phyloP scores from a whole-genome alignment of 345 rosid genomes.

The Rhodamnia rubescens region DNA sequence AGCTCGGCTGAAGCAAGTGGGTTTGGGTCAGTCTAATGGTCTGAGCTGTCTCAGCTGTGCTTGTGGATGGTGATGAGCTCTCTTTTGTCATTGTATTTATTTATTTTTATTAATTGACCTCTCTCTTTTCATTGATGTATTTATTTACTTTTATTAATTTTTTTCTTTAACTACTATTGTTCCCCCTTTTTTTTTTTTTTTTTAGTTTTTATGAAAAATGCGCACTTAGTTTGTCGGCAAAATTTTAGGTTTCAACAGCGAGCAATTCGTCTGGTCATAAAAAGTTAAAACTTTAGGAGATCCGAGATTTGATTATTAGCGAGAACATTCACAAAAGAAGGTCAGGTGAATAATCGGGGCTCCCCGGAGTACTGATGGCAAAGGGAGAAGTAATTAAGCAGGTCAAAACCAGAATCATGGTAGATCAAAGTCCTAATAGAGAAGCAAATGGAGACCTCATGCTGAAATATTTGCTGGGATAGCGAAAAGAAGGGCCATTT shows the following conservation, averaged over 20 bases:
- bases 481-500: neutral
- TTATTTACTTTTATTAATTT: too few species aligned
- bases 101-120: too few species aligned
- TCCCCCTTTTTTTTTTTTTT: too few species aligned
- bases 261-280: neutral
- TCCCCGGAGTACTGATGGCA: neutral
- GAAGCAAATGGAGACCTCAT: neutral
- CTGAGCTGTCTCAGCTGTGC: too few species aligned
- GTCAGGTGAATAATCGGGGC: neutral
- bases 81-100: neutral
- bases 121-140: neutral
- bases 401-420: neutral
- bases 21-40: too few species aligned
- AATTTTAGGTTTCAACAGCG: neutral
- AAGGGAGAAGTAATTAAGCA: neutral
- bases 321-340: neutral
- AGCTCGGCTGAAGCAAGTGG: too few species aligned
- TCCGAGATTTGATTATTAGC: too few species aligned
- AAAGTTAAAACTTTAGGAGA: neutral
- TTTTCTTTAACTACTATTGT: too few species aligned
- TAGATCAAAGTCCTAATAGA: neutral
- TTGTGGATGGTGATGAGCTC: neutral
- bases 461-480: neutral
- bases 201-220: too few species aligned
- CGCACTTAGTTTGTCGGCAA: neutral